Percentiles rank a stretch among this genome's conserved stretches.
Evolutionary conservation across 2,329 filamentous ascomycete genomes (phyloP).

Genomic region (Colletotrichum tamarilloi): DNA sequence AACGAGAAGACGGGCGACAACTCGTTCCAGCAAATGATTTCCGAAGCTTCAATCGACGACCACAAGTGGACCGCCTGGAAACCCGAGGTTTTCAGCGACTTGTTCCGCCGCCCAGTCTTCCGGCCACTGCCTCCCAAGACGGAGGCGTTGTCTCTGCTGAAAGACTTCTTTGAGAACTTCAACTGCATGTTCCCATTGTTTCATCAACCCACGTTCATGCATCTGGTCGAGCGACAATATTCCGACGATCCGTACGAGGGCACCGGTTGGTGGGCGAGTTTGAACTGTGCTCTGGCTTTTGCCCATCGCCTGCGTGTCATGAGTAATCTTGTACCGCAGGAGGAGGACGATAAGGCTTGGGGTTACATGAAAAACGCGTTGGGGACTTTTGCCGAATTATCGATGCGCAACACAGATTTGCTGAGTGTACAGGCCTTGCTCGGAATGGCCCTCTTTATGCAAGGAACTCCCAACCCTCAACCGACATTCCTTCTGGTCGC

Average conservation of each 20-base stretch:
- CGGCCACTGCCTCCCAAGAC: conserved; percentile 84
- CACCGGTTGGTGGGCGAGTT: conserved; percentile 97
- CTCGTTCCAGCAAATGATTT: conserved; percentile 95
- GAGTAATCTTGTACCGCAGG: conserved; percentile 90
- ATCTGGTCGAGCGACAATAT: conserved; percentile 94
- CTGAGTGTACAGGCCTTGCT: conserved; percentile 93
- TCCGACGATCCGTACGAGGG: conserved; percentile 92
- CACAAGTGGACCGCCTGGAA: conserved; percentile 99
- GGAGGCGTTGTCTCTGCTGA: conserved; percentile 88
- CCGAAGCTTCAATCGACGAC: conserved; percentile 88
- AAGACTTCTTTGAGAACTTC: conserved; percentile 98
- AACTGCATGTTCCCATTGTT: conserved; percentile 99
- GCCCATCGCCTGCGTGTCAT: conserved; percentile 92
- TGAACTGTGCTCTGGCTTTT: conserved; percentile 95
- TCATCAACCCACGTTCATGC: conserved; percentile 98
- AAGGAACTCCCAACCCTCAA: conserved; percentile 96
- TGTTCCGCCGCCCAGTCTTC: conserved; percentile 88
- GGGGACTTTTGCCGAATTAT: conserved; percentile 90
- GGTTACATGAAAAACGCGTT: conserved; percentile 96
- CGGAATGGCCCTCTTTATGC: conserved; percentile 93
- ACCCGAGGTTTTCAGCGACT: conserved; percentile 93
- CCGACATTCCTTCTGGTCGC: conserved; percentile 92
- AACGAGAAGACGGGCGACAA: conserved; percentile 97
- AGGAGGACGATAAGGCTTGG: conserved; percentile 96
- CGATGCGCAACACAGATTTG: conserved; percentile 95